A percentile compares a stretch with the other conserved stretches of the same genome.
Evolutionary conservation across 371 early-diverging fungal species (phyloP).

Genomic region (Smittium mucronatum): DNA sequence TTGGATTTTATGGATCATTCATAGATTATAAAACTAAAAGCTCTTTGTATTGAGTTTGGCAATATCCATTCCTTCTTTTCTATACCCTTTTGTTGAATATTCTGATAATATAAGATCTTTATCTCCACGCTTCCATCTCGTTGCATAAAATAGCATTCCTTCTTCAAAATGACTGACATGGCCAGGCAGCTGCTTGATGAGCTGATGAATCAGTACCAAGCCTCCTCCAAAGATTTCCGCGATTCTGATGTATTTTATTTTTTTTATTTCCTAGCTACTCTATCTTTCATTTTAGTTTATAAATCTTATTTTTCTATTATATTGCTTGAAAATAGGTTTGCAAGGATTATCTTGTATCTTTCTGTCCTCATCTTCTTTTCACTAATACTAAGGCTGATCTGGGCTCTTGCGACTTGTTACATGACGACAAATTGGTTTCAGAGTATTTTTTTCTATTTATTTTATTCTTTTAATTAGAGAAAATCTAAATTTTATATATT

Average conservation of each 20-base stretch:
- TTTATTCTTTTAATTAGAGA: not conserved
- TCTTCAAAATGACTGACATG: conserved; percentile 44
- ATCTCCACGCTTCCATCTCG: no score
- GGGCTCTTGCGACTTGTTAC: conserved; percentile 57
- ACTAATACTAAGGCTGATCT: conserved; percentile 78
- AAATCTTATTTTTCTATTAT: no score
- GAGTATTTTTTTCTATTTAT: conserved; percentile 32
- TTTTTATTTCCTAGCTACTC: not conserved
- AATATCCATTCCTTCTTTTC: no score
- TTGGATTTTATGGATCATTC: no score
- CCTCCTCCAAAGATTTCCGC: conserved; percentile 47
- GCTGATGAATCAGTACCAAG: conserved; percentile 63
- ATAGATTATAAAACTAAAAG: no score
- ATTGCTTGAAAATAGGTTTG: conserved; percentile 48
- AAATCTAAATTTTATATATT: not conserved
- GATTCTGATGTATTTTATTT: conserved; percentile 42
- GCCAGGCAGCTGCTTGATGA: conserved; percentile 63
- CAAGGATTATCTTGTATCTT: conserved; percentile 70
- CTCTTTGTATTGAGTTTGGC: no score
- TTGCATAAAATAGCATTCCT: no score
- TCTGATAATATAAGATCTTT: no score
- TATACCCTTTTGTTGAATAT: no score
- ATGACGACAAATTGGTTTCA: conserved; percentile 65
- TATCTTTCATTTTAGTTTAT: no score
- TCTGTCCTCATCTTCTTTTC: conserved; percentile 76